These are phyloP conservation scores for Calonectria ilicicola DNA, from an alignment of 2,329 filamentous ascomycete species.

Conservation along the genomic window DNA sequence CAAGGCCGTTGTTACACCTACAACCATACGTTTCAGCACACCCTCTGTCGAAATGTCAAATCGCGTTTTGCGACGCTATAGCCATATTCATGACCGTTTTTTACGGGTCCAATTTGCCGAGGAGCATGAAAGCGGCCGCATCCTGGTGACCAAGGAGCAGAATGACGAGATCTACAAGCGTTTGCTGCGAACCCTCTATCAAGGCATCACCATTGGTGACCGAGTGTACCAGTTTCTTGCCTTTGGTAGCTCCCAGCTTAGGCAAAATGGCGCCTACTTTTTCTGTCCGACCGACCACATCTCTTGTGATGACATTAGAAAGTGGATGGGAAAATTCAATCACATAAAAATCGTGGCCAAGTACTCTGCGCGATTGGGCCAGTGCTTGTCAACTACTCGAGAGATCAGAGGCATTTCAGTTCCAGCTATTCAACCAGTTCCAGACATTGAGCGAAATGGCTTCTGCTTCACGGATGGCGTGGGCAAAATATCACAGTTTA, in stretches of 20 bases:
- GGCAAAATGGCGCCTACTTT: constrained; percentile 93
- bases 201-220: constrained; percentile 86
- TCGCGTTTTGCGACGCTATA: constrained; percentile 82
- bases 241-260: constrained; percentile 94
- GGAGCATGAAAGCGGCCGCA: constrained; percentile 73
- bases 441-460: constrained; percentile 77
- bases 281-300: constrained; percentile 79
- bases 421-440: constrained; percentile 69
- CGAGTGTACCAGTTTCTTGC: constrained; percentile 90
- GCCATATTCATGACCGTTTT: constrained; percentile 79
- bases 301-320: constrained; percentile 81
- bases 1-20: constrained; percentile 85
- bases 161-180: constrained; percentile 81
- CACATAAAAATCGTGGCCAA: constrained; percentile 90
- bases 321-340: constrained; percentile 87
- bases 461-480: constrained; percentile 92
- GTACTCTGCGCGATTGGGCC: constrained; percentile 87
- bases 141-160: constrained; percentile 62
- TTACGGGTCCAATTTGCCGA: constrained; percentile 91
- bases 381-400: constrained; percentile 95
- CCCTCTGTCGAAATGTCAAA: constrained; percentile 90
- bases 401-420: constrained; percentile 75
- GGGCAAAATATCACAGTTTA: constrained; percentile 86
- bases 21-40: constrained; percentile 81
- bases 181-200: constrained; percentile 75